Evolutionary conservation across 371 early-diverging fungal species (phyloP).

Genomic region (Mucor racemosus): DNA sequence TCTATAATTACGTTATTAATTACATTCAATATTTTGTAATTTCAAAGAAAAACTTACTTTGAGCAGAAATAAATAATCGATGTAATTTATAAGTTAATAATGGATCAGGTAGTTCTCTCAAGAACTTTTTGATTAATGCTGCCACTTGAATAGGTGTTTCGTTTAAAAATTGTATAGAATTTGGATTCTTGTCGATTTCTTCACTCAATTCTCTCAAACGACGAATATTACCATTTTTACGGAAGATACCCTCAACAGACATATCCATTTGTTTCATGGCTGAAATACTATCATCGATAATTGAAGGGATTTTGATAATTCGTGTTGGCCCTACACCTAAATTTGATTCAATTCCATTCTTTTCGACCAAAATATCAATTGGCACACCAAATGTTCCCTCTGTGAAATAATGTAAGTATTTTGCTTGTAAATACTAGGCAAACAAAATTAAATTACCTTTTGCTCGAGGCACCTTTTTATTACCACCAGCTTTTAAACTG

Average conservation of each 20-base stretch:
- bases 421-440: background rate
- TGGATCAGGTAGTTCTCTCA: conserved; percentile 95
- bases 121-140: conserved; percentile 91
- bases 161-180: conserved; percentile 61
- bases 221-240: conserved; percentile 96
- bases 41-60: conserved; percentile 57
- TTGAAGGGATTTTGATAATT: conserved; percentile 78
- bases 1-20: conserved; percentile 29
- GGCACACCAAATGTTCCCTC: conserved; percentile 92
- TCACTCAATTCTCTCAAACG: conserved; percentile 83
- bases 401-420: conserved; percentile 13
- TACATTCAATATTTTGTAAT: background rate
- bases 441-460: conserved; percentile 52
- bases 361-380: conserved; percentile 83
- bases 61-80: conserved; percentile 80
- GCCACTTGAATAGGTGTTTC: conserved; percentile 91
- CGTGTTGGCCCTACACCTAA: conserved; percentile 80
- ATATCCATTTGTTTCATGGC: conserved; percentile 83
- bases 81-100: conserved; percentile 87
- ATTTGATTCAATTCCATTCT: conserved; percentile 82
- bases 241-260: conserved; percentile 92
- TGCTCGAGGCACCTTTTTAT: conserved; percentile 61
- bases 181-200: conserved; percentile 77
- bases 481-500: conserved; percentile 60
- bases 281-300: conserved; percentile 83